Base-by-base conservation (phyloP, 108 stramenopile species). In the Nitzschia sp. region DNA sequence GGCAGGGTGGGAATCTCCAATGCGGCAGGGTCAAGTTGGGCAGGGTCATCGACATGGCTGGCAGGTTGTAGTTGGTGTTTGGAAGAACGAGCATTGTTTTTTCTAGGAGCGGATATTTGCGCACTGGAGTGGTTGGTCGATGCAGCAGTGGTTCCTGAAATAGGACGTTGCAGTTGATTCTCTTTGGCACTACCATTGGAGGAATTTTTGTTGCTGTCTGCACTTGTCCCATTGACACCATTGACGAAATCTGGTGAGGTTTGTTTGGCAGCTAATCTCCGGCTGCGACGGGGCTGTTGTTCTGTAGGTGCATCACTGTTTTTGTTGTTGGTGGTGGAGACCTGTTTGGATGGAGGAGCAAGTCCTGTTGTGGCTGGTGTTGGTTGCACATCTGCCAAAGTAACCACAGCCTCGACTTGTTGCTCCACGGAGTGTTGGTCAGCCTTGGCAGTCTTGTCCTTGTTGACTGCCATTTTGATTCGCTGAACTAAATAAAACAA, bases 401-500 rank as follows among this genome's bases (percentile, higher is more conserved):
- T 51, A 41, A 77, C 68, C 57, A 80, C 43, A 21, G 78, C 67
- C 48, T 71, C 70, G n/a, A 77, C 67, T 40, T 69, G 63, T 25
- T 77, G 70, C 62, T 71, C 76, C 26, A 65, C 41, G 24, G 65
- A 26, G 7, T 48, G 39, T 12, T 39, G 44, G 43, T 63, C 21
- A 6, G 19, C 12, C 12, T 37, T 41, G 15, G 38, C 46, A 21
- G 15, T 25, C n/a, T 51, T 57, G 22, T 70, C 66, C 63, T 72
- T 77, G 24, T 69, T 62, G 37, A 86, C 71, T 20, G 84, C 89
- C 78, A 78, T 72, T 69, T 87, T 89, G 66, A 94, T 86, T 56
- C 85, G 85, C 63, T 91, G 90, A 25, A 91, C 83, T 57, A 94
- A 76, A 62, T 88, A 94, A 70, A 94, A 94, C 22, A 94, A 57